phyloP scores from a whole-genome alignment of 1,284 basidiomycete species.

The Polyporus tsugae region DNA sequence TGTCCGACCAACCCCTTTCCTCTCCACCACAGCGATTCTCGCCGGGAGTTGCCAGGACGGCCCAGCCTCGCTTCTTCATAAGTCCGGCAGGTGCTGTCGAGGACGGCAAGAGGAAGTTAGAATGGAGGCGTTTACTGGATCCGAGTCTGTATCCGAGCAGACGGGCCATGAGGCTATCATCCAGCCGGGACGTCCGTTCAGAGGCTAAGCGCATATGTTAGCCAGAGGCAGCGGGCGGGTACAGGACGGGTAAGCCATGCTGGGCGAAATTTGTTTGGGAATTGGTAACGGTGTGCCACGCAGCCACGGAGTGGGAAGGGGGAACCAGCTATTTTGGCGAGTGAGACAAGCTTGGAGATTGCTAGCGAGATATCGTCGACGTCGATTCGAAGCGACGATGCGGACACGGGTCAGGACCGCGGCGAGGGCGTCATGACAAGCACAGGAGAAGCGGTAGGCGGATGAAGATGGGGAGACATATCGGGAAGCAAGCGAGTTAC shows the following conservation, averaged over 20 bases:
- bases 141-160: conserved; percentile 16
- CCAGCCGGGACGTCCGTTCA: conserved; percentile 13
- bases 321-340: conserved; percentile 8
- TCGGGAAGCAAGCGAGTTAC: conserved; percentile 28
- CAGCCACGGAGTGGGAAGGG: not conserved
- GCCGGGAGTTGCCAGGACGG: conserved; percentile 22
- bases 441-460: not conserved
- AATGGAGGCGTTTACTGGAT: conserved; percentile 1
- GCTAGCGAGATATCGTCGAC: conserved; percentile 5
- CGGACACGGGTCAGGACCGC: conserved; percentile 2
- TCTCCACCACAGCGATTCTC: not conserved
- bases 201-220: conserved; percentile 27
- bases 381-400: conserved; percentile 7
- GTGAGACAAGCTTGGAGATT: conserved; percentile 14
- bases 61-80: conserved; percentile 3
- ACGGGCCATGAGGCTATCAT: conserved; percentile 32
- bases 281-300: not conserved
- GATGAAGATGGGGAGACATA: conserved; percentile 16
- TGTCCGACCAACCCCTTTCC: not conserved
- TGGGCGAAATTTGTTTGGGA: conserved; percentile 3
- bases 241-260: not conserved
- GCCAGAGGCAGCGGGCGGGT: conserved; percentile 3
- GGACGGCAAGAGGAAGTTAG: conserved; percentile 9
- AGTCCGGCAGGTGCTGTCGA: not conserved
- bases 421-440: conserved; percentile 3